Evolutionary conservation across 2,329 filamentous ascomycete species (phyloP), one percentile per base, ranked within the genome.

Genomic region (Trichophaea hybrida): DNA sequence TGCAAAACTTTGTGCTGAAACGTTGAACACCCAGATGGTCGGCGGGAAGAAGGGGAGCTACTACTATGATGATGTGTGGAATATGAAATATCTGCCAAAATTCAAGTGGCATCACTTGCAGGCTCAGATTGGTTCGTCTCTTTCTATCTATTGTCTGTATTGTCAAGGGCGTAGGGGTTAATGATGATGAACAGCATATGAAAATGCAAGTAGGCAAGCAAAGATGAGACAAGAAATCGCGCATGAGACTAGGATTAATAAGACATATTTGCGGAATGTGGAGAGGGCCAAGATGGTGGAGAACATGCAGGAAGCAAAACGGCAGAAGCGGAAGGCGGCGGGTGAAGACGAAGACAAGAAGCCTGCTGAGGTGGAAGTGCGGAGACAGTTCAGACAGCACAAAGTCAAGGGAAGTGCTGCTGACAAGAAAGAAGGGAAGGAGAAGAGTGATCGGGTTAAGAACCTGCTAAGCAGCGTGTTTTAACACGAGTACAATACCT

Each of bases 31-130:
- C 46, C 80, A 80, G 64, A 86, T 79, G 10, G 86, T 93, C 61
- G 61, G 66, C 55, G 88, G 88, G 32, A 90, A 90, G 74, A 94
- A 94, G 74, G 80, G 86, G 10, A 80, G 79, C 53, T 88, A 86
- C 70, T 94, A 91, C 74, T 81, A 86, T 67, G 88, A 94, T 70
- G 88, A 94, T 71, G 78, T 94, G 49, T 94, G 88, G 88, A 90
- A 85, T 68, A 74, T 93, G 64, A 78, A 86, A 62, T 94, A 94
- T 69, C 74, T 94, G 63, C 84, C 81, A 64, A 86, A 86, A 1
- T 91, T 93, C 74, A 93, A 91, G 72, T 94, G 88, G 88, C 75
- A 72, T 52, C 73, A 78, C 67, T 68, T 80, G 64, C 62, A 64
- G n/a, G 61, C 61, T 35, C 67, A 68, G 57, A 68, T 69, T 49